phyloP scores from a whole-genome alignment of 2,329 filamentous ascomycete species.

The Pyrenochaeta sp. region DNA sequence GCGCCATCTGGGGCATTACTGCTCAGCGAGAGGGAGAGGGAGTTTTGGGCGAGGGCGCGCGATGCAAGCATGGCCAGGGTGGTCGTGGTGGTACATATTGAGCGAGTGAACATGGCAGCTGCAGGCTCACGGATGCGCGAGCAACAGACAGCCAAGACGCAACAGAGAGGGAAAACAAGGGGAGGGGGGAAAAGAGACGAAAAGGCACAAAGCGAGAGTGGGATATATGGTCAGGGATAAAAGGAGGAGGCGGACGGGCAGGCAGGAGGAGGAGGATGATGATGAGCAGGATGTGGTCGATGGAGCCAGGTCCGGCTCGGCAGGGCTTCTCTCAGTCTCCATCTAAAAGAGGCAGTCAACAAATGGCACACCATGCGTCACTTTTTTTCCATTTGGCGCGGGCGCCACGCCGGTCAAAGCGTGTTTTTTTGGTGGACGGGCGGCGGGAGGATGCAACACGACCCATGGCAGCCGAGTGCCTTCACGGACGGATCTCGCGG shows the following conservation, averaged over 20 bases:
- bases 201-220: not conserved
- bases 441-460: not conserved
- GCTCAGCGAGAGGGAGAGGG: conserved; percentile 42
- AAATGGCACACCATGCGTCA: conserved; percentile 4
- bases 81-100: conserved; percentile 24
- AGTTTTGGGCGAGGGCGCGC: conserved; percentile 36
- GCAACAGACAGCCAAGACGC: not conserved
- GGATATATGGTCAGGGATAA: not conserved
- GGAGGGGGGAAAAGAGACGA: not conserved
- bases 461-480: not conserved
- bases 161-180: not conserved
- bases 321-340: too few species aligned
- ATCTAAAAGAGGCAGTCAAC: not conserved
- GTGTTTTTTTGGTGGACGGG: not conserved
- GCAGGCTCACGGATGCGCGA: not conserved
- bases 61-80: conserved; percentile 29
- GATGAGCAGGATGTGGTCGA: not conserved
- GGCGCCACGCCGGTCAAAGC: not conserved
- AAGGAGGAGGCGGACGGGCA: not conserved
- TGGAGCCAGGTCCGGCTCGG: not conserved
- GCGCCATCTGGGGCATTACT: conserved; percentile 38
- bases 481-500: not conserved
- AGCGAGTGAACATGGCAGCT: conserved; percentile 27
- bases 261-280: not conserved
- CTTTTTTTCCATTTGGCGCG: not conserved